Evolutionary conservation across 106 monocot species (phyloP).

Genomic region (Dendrobium huoshanense): DNA sequence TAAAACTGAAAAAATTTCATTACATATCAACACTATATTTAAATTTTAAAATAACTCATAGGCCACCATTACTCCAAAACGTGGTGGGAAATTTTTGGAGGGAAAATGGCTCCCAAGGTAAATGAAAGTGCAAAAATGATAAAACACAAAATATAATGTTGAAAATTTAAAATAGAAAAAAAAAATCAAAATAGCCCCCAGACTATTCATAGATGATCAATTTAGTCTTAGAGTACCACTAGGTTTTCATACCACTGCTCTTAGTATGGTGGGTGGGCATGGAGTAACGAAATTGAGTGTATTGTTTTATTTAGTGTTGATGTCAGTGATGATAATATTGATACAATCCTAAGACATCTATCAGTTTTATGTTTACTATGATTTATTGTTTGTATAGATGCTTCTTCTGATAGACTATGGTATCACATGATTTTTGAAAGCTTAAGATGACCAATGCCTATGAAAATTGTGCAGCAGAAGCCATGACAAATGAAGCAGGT

Average conservation of each 20-base stretch:
- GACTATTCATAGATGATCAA: too few relatives aligned
- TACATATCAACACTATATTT: too few relatives aligned
- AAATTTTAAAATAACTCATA: too few relatives aligned
- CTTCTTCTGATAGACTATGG: background rate
- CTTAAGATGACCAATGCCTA: background rate
- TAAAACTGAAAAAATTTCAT: too few relatives aligned
- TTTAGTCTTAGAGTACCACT: too few relatives aligned
- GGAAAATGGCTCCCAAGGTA: too few relatives aligned
- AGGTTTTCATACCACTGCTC: background rate
- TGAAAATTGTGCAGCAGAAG: slow-evolving; percentile 4
- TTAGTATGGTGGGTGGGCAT: background rate
- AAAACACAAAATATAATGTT: too few relatives aligned
- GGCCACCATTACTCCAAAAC: too few relatives aligned
- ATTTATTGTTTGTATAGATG: background rate
- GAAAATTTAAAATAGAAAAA: too few relatives aligned
- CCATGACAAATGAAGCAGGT: slow-evolving; percentile 8
- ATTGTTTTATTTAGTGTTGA: background rate
- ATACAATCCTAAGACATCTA: background rate
- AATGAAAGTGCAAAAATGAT: too few relatives aligned
- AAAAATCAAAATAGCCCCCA: too few relatives aligned
- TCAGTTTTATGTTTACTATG: background rate
- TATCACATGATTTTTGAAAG: background rate
- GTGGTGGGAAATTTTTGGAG: too few relatives aligned
- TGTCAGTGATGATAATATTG: background rate
- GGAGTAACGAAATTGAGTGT: background rate